Evolutionary conservation across 192 early-diverging fungal genomes (phyloP).

Genomic region (Coemansia sp.): DNA sequence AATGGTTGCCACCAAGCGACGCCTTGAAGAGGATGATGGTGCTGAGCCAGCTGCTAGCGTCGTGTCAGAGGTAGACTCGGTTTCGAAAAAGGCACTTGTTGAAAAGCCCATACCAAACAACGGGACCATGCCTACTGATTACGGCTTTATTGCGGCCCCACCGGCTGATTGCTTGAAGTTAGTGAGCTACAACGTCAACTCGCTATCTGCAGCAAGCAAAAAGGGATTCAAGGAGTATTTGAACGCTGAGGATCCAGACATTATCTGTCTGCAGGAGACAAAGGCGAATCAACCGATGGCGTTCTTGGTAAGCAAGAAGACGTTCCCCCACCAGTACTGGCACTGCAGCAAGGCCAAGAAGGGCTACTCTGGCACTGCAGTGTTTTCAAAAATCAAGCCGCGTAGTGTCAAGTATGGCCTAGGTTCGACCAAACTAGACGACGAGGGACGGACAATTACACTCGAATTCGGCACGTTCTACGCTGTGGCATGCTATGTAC

Average conservation of each 20-base stretch:
- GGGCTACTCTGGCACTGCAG: slow-evolving; percentile 73
- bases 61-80: background rate
- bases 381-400: slow-evolving; percentile 80
- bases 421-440: slow-evolving; percentile 48
- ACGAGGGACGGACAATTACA: slow-evolving; percentile 71
- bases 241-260: slow-evolving; percentile 74
- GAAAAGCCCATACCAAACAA: slow-evolving; percentile 51
- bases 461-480: slow-evolving; percentile 65
- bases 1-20: slow-evolving; percentile 30
- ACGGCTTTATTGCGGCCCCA: slow-evolving; percentile 53
- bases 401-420: slow-evolving; percentile 61
- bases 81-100: slow-evolving; percentile 16
- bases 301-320: slow-evolving; percentile 57
- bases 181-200: slow-evolving; percentile 77
- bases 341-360: slow-evolving; percentile 63
- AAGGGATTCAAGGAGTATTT: slow-evolving; percentile 78
- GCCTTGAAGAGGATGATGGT: background rate
- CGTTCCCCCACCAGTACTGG: slow-evolving; percentile 74
- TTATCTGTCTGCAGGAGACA: slow-evolving; percentile 82
- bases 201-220: slow-evolving; percentile 68
- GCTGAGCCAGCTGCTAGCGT: slow-evolving; percentile 5
- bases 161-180: slow-evolving; percentile 59
- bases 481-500: slow-evolving; percentile 72
- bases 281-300: slow-evolving; percentile 71
- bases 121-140: slow-evolving; percentile 62